phyloP scores from a whole-genome alignment of 2,329 filamentous ascomycete species.

The Apiospora phragmitis region DNA sequence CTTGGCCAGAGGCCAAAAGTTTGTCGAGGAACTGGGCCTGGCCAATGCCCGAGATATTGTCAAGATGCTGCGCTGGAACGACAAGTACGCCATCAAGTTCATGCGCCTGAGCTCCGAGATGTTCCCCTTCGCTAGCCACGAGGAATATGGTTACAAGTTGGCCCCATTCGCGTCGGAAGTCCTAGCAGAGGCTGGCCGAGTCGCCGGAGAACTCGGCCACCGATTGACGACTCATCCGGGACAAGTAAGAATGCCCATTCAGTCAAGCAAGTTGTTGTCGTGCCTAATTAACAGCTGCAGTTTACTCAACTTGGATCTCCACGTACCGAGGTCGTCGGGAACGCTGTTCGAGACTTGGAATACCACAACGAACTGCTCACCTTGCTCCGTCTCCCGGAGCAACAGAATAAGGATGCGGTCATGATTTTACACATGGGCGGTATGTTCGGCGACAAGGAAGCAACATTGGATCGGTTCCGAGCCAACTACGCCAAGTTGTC shows the following conservation, averaged over 20 bases:
- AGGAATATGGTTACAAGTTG: slow-evolving; percentile 82
- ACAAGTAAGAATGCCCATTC: slow-evolving; percentile 45
- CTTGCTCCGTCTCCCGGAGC: slow-evolving; percentile 73
- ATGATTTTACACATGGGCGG: slow-evolving; percentile 96
- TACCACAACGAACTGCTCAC: slow-evolving; percentile 87
- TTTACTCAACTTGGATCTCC: slow-evolving; percentile 92
- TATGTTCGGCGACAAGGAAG: slow-evolving; percentile 81
- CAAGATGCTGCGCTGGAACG: slow-evolving; percentile 91
- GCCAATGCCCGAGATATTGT: slow-evolving; percentile 80
- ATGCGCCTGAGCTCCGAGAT: slow-evolving; percentile 92
- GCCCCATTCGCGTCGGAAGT: slow-evolving; percentile 79
- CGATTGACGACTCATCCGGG: slow-evolving; percentile 89
- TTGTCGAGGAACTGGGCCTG: slow-evolving; percentile 75
- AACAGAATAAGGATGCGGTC: slow-evolving; percentile 81
- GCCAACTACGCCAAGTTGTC: slow-evolving; percentile 70
- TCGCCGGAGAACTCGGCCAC: slow-evolving; percentile 78
- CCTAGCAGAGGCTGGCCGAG: slow-evolving; percentile 73
- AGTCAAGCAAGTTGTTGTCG: background rate
- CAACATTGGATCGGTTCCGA: slow-evolving; percentile 76
- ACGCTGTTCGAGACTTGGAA: slow-evolving; percentile 76
- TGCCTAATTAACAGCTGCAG: slow-evolving; percentile 35
- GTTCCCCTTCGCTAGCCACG: slow-evolving; percentile 94
- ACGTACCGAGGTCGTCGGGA: slow-evolving; percentile 72
- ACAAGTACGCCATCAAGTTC: slow-evolving; percentile 88
- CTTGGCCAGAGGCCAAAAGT: slow-evolving; percentile 65